Evolutionary conservation across 2,329 filamentous ascomycete species (phyloP).

Genomic region (Cytospora piceae): DNA sequence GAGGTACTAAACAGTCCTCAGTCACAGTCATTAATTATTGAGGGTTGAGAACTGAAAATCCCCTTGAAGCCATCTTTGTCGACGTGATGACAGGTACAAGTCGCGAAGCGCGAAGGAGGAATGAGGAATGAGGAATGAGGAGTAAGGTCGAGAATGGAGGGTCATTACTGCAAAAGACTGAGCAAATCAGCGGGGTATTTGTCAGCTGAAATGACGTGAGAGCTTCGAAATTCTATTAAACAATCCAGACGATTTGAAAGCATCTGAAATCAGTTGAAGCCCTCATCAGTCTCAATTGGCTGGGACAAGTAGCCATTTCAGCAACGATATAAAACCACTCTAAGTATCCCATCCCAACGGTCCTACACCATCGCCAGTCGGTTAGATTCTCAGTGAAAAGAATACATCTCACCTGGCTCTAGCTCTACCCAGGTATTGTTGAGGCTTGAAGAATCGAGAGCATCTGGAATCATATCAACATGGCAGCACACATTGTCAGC

Average conservation of each 20-base stretch:
- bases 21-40: no score
- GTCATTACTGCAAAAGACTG: no score
- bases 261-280: neutral
- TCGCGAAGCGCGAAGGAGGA: no score
- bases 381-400: neutral
- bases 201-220: neutral
- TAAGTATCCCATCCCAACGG: neutral
- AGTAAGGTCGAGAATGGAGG: no score
- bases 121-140: no score
- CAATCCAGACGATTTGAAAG: neutral
- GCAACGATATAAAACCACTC: neutral
- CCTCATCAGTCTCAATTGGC: neutral
- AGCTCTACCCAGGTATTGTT: neutral
- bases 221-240: neutral
- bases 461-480: neutral
- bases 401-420: neutral
- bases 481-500: slow-evolving; percentile 10
- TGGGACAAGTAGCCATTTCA: neutral
- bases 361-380: no score
- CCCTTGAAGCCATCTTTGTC: no score
- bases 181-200: neutral
- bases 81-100: no score
- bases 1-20: no score
- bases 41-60: no score
- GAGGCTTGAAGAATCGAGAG: neutral